Evolutionary conservation across 306 rosid species (phyloP), one percentile per base, ranked within the genome.

Genomic region (Inga laurina): DNA sequence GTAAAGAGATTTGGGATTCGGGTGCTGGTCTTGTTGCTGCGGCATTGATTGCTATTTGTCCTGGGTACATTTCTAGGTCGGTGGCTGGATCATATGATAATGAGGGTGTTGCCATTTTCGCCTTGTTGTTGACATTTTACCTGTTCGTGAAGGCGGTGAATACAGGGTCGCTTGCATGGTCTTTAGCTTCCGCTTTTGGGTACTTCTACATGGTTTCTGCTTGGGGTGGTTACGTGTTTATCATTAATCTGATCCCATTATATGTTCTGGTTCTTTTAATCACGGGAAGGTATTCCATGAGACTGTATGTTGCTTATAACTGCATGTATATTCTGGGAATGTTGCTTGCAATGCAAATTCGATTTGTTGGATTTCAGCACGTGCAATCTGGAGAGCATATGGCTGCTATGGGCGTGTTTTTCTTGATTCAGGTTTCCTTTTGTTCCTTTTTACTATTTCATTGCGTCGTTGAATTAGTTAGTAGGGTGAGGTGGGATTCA

Each of bases 341-440:
- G 99, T 71, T 97, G 90, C 93, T 96, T 5, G 99, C 98, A 24
- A 97, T 97, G 99, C 99, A 97, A 86, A 97, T 97, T 86, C 94
- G 99, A 46, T 97, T 97, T 16, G 99, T 97, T 69, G 99, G 99
- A 35, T 97, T 97, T 86, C 99, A 97, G 84, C 99, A 97, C 81
- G 99, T 97, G 13, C 99, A 97, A 83, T 97, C 99, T 22, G 99
- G 99, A 72, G 99, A 97, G 88, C 99, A 97, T 82, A 97, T 97
- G 99, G 99, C 93, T 66, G 94, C 99, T 15, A 91, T 97, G 99
- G 99, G 99, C 1, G 98, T 97, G 64, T 97, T 97, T 93, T 97
- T 97, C 97, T 86, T 97, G 91, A 87, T 97, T 81, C 99, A 97
- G 99, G 99, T 94, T 81, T 79, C 65, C 62, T 77, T 85, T 37